Percentiles rank a stretch among this genome's conserved stretches.
These are phyloP conservation scores for Sporobolomyces phaffii DNA, from an alignment of 768 basidiomycete species.

Conservation along the genomic window DNA sequence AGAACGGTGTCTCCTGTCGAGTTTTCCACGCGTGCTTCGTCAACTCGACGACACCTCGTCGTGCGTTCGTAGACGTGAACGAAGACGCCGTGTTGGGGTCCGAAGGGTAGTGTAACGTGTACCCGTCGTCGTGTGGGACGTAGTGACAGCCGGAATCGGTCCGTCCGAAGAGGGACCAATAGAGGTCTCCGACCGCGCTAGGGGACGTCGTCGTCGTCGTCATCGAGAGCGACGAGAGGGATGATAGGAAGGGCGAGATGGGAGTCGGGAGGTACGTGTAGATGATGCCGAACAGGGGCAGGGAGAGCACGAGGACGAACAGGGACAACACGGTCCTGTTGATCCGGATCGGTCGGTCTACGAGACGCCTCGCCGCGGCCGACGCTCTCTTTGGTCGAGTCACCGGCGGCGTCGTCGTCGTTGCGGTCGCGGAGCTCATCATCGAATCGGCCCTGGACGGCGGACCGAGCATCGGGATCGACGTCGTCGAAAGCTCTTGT, in stretches of 20 bases:
- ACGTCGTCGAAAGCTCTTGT: neutral
- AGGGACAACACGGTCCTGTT: slow-evolving; percentile 26
- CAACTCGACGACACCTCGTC: slow-evolving; percentile 11
- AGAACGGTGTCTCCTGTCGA: slow-evolving; percentile 19
- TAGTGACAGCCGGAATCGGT: slow-evolving; percentile 38
- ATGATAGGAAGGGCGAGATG: slow-evolving; percentile 21
- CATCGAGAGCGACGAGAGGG: slow-evolving; percentile 4
- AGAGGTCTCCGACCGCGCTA: slow-evolving; percentile 26
- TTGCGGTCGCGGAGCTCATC: no score
- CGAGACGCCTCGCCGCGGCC: neutral
- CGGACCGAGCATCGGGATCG: neutral
- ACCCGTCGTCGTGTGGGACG: slow-evolving; percentile 44
- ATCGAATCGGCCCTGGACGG: no score
- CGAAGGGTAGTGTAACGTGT: slow-evolving; percentile 40
- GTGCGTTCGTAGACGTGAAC: neutral
- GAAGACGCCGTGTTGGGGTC: neutral
- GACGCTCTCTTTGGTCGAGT: no score
- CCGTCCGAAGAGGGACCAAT: slow-evolving; percentile 41
- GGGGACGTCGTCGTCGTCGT: neutral
- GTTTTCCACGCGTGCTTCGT: slow-evolving; percentile 29
- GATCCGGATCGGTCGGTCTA: slow-evolving; percentile 18
- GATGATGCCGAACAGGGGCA: slow-evolving; percentile 27
- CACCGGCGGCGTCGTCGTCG: no score
- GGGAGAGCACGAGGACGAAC: slow-evolving; percentile 21
- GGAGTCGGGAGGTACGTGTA: slow-evolving; percentile 28